A percentile compares a stretch with the other conserved stretches of the same genome.
Evolutionary conservation across 2,329 filamentous ascomycete species (phyloP).

Genomic region (Talaromyces rugulosus): DNA sequence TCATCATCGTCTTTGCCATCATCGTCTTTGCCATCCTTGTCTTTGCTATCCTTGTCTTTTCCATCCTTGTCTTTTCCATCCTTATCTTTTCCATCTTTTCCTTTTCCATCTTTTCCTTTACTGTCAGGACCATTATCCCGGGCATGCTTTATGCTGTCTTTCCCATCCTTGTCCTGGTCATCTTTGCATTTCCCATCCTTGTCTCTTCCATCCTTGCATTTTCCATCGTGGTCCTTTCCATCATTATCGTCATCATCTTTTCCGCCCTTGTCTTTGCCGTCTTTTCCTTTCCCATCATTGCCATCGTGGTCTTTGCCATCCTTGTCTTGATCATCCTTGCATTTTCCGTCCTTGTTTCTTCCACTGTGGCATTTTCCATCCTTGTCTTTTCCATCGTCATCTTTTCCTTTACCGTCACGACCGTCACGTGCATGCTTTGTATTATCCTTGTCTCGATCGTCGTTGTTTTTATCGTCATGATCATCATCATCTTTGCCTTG

Average conservation of each 20-base stretch:
- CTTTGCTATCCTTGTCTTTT: background rate
- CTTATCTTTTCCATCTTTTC: no score
- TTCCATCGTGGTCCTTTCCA: background rate
- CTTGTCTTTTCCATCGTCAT: no score
- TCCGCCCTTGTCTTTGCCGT: background rate
- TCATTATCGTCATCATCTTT: background rate
- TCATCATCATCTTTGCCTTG: background rate
- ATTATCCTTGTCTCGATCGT: no score
- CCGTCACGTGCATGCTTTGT: no score
- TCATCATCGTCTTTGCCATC: background rate
- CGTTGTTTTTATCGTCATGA: no score
- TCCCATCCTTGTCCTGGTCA: background rate
- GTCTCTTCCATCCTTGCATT: background rate
- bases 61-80: no score
- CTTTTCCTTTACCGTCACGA: no score
- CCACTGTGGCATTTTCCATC: no score
- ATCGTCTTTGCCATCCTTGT: background rate
- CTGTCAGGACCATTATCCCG: no score
- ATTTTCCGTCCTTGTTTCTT: background rate
- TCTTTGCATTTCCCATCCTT: background rate
- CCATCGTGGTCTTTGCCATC: background rate
- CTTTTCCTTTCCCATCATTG: background rate
- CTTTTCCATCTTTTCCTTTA: no score
- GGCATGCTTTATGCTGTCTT: background rate
- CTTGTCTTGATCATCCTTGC: background rate